Evolutionary conservation across 495 filamentous ascomycete genomes (phyloP).

Genomic region (Mytilinidion resinicola): DNA sequence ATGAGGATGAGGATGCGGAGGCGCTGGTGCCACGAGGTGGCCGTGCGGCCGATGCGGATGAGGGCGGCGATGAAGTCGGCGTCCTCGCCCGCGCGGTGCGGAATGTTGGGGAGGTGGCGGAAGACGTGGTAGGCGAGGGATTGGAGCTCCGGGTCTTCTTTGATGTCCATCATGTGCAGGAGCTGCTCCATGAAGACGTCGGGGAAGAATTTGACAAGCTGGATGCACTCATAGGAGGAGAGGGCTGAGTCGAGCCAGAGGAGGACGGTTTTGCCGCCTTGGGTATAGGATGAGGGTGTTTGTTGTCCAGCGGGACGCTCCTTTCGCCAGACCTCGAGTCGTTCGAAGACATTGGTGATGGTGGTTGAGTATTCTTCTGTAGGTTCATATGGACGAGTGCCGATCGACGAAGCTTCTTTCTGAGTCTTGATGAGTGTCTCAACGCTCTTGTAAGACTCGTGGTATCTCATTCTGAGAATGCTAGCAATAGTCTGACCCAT

Average conservation of each 20-base stretch:
- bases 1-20: conserved; percentile 97
- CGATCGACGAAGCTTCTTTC: conserved; percentile 71
- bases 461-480: conserved; percentile 83
- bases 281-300: conserved; percentile 89
- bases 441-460: conserved; percentile 83
- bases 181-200: conserved; percentile 82
- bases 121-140: conserved; percentile 95
- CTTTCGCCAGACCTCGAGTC: conserved; percentile 80
- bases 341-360: conserved; percentile 68
- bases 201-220: conserved; percentile 86
- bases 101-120: conserved; percentile 92
- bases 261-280: conserved; percentile 90
- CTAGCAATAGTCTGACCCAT: conserved; percentile 84
- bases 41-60: conserved; percentile 79
- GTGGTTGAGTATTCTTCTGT: conserved; percentile 65
- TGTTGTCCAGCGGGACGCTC: conserved; percentile 84
- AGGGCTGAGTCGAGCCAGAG: conserved; percentile 92
- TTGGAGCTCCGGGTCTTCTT: conserved; percentile 95
- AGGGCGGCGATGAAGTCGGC: conserved; percentile 75
- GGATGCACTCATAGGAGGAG: conserved; percentile 85
- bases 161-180: conserved; percentile 99
- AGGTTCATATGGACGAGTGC: conserved; percentile 74
- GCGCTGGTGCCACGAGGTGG: conserved; percentile 92
- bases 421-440: conserved; percentile 68
- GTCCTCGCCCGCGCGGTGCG: conserved; percentile 80